phyloP scores from a whole-genome alignment of 768 basidiomycete species.

The Leccinellum rugosiceps region DNA sequence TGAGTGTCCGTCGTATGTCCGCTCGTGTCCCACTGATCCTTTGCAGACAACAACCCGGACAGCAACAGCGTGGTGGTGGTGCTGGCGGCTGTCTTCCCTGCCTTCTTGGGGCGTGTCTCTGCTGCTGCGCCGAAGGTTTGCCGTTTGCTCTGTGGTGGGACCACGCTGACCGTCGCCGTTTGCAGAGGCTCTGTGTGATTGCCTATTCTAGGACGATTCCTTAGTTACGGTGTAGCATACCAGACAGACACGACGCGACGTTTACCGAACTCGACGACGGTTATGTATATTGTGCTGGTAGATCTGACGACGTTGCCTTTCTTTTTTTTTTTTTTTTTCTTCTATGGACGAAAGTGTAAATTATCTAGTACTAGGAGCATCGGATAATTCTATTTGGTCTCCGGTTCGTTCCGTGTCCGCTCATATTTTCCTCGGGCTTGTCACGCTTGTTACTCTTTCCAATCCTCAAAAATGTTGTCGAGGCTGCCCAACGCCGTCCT shows the following conservation, averaged over 20 bases:
- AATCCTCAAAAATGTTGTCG: slow-evolving; percentile 71
- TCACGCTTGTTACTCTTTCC: slow-evolving; percentile 40
- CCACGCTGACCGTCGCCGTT: slow-evolving; percentile 21
- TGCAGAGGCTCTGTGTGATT: slow-evolving; percentile 68
- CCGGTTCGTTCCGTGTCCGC: slow-evolving; percentile 48
- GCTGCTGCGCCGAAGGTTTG: slow-evolving; percentile 52
- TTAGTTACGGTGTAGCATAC: slow-evolving; percentile 18
- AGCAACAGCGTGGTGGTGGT: slow-evolving; percentile 33
- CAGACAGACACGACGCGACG: slow-evolving; percentile 8
- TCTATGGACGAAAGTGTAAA: slow-evolving; percentile 25
- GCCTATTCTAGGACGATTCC: slow-evolving; percentile 45
- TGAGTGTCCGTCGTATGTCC: slow-evolving; percentile 35
- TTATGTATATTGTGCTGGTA: slow-evolving; percentile 19
- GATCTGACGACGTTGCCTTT: slow-evolving; percentile 2
- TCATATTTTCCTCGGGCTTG: slow-evolving; percentile 37
- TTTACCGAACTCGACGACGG: slow-evolving; percentile 10
- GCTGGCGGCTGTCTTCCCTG: slow-evolving; percentile 42
- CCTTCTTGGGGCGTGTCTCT: slow-evolving; percentile 44
- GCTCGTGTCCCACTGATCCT: not conserved
- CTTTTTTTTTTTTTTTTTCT: slow-evolving; percentile 7
- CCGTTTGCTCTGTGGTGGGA: slow-evolving; percentile 19
- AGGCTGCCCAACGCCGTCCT: slow-evolving; percentile 77
- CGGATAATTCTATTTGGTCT: slow-evolving; percentile 27
- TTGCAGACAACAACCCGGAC: slow-evolving; percentile 39
- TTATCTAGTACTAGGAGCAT: slow-evolving; percentile 20